Percentiles rank a stretch among this genome's conserved stretches.
Conservation (phyloP, 1,284 basidiomycete genomes). For the Malassezia restricta region DNA sequence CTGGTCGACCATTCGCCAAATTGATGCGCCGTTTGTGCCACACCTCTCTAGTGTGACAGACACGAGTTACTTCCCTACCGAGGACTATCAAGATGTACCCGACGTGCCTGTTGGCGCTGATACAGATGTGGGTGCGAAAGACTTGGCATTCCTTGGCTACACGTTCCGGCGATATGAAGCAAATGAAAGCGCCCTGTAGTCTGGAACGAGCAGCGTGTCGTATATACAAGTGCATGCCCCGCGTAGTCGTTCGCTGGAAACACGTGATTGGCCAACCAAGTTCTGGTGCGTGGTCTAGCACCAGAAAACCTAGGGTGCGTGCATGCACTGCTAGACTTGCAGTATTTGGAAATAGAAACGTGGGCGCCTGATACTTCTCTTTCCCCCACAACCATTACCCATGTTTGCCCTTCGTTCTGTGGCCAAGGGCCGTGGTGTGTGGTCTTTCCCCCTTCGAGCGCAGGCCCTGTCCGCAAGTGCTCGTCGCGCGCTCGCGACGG, state of each 20-base stretch:
- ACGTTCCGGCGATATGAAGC: conserved; percentile 42
- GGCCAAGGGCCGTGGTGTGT: neutral
- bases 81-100: conserved; percentile 73
- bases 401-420: conserved; percentile 3
- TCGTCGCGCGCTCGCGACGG: neutral
- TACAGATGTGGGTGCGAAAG: conserved; percentile 34
- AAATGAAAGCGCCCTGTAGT: conserved; percentile 28
- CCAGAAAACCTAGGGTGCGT: too few relatives aligned
- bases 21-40: conserved; percentile 91
- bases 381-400: neutral
- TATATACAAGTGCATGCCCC: neutral
- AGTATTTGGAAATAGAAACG: conserved; percentile 3
- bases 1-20: conserved; percentile 77
- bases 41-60: conserved; percentile 72
- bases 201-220: neutral
- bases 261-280: conserved; percentile 8
- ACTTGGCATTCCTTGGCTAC: conserved; percentile 42
- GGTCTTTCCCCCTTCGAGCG: neutral
- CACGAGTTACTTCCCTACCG: conserved; percentile 92
- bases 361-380: neutral
- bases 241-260: conserved; percentile 1
- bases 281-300: too few relatives aligned
- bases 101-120: conserved; percentile 49
- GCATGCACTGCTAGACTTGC: conserved; percentile 1
- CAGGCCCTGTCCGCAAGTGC: neutral